phyloP scores from a whole-genome alignment of 306 rosid genomes.

The Cucumis melo region DNA sequence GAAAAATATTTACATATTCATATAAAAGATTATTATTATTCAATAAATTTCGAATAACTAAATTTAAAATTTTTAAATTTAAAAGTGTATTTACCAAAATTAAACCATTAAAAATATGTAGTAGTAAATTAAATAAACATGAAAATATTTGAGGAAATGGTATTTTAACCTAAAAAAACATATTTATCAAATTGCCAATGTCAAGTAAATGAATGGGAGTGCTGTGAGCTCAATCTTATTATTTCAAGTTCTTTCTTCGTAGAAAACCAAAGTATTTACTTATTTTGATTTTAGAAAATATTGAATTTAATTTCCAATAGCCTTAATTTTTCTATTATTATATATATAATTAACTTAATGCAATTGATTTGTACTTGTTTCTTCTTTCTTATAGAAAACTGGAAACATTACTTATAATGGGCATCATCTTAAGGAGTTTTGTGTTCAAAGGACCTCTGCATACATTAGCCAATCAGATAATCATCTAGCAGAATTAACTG shows the following conservation, averaged over 20 bases:
- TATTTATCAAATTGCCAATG: too few relatives aligned
- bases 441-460: conserved; percentile 70
- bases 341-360: not conserved
- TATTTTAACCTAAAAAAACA: too few relatives aligned
- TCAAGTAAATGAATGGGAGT: too few relatives aligned
- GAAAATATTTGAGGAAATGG: too few relatives aligned
- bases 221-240: not conserved
- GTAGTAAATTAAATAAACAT: too few relatives aligned
- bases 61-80: too few relatives aligned
- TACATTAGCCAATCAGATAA: conserved; percentile 86
- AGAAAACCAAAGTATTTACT: not conserved
- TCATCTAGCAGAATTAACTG: conserved; percentile 72
- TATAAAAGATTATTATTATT: too few relatives aligned
- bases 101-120: too few relatives aligned
- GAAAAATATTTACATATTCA: too few relatives aligned
- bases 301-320: not conserved
- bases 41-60: too few relatives aligned
- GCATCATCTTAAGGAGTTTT: conserved; percentile 39
- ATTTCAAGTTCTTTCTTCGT: not conserved
- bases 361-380: not conserved
- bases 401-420: conserved; percentile 77
- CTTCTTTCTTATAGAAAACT: conserved; percentile 23
- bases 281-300: not conserved
- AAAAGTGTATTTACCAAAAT: too few relatives aligned
- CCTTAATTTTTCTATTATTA: not conserved